These are phyloP conservation scores for Microsporum ferrugineum DNA, from an alignment of 2,329 filamentous ascomycete species.

Conservation along the genomic window DNA sequence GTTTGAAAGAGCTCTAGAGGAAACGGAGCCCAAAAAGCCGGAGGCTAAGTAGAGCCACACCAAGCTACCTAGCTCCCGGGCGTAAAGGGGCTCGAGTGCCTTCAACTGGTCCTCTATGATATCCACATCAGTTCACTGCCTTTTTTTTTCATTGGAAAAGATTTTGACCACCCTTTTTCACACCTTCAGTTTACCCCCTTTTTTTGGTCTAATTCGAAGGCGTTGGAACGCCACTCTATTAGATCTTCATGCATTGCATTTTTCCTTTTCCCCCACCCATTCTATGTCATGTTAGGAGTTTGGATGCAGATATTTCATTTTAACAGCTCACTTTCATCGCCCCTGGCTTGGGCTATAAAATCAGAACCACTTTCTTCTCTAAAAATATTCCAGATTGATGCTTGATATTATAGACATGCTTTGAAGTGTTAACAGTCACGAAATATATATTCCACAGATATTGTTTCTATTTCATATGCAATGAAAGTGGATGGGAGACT, in stretches of 20 bases:
- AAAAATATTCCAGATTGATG: background rate
- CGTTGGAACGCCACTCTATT: background rate
- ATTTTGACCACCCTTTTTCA: background rate
- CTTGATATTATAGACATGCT: background rate
- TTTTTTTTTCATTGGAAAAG: background rate
- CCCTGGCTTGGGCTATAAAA: background rate
- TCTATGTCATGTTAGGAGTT: background rate
- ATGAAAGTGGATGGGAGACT: too few relatives aligned
- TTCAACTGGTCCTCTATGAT: background rate
- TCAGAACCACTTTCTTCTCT: background rate
- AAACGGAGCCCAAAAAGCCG: background rate
- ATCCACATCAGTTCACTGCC: background rate
- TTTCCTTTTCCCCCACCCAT: background rate
- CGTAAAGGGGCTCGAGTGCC: background rate
- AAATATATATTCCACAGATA: too few relatives aligned
- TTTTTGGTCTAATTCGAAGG: background rate
- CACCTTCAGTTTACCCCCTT: background rate
- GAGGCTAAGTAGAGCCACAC: background rate
- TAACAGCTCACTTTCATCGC: background rate
- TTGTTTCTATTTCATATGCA: too few relatives aligned
- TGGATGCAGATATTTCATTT: background rate
- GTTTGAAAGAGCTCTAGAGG: constrained; percentile 37
- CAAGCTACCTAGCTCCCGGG: background rate
- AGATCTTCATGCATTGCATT: background rate
- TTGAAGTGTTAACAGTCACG: background rate